Evolutionary conservation across 148 eudicot genomes (phyloP).

Genomic region (Rhododendron henanense): DNA sequence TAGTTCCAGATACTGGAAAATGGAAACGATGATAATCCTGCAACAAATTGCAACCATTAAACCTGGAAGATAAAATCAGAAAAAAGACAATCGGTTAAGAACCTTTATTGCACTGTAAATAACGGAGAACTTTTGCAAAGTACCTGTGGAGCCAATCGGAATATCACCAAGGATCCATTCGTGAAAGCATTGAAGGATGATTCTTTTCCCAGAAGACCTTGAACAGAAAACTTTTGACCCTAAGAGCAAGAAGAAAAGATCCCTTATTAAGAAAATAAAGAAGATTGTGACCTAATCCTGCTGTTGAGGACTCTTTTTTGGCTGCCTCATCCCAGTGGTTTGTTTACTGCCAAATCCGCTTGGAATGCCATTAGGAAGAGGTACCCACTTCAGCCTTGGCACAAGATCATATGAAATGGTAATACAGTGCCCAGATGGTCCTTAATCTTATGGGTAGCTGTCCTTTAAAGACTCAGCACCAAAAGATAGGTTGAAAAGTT

Average conservation of each 20-base stretch:
- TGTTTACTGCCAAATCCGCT: background rate
- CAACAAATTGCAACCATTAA: conserved; percentile 18
- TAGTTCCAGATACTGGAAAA: conserved; percentile 79
- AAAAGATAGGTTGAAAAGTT: background rate
- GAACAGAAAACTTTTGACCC: conserved; percentile 85
- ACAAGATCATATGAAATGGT: no score
- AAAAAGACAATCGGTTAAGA: background rate
- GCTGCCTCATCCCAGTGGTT: background rate
- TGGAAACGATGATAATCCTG: conserved; percentile 99
- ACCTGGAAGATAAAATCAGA: background rate
- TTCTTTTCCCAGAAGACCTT: conserved; percentile 76
- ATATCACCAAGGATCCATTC: conserved; percentile 88
- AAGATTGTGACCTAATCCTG: background rate
- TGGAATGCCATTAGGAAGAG: background rate
- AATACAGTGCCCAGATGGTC: background rate
- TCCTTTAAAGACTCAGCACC: background rate
- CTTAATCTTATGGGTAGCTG: background rate
- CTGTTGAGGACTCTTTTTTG: background rate
- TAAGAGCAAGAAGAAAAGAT: conserved; percentile 18
- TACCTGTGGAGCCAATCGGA: conserved; percentile 98
- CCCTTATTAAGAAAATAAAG: background rate
- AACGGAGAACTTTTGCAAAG: conserved; percentile 1
- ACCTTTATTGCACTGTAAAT: conserved; percentile 8
- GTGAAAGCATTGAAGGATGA: conserved; percentile 47
- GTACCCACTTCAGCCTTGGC: background rate